Conservation (phyloP, 2,329 filamentous ascomycete species). For the Penicillium vulpinum region DNA sequence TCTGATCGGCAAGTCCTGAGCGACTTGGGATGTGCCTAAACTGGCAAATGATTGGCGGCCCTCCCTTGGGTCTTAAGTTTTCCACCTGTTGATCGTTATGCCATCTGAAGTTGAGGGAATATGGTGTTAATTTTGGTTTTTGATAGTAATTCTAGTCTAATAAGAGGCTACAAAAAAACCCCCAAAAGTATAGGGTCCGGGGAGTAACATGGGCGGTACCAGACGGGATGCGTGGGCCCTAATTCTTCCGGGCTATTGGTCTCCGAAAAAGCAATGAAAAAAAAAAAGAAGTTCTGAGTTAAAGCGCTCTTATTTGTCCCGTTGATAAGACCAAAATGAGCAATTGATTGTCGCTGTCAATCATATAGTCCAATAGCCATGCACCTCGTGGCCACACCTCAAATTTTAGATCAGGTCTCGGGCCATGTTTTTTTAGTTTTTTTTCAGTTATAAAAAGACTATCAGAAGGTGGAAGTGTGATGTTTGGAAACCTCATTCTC, state of each 20-base stretch:
- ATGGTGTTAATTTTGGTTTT: too few relatives aligned
- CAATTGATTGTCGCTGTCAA: conserved; percentile 28
- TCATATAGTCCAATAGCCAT: conserved; percentile 21
- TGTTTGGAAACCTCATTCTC: too few relatives aligned
- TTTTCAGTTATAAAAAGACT: too few relatives aligned
- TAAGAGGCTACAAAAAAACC: too few relatives aligned
- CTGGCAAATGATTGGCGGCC: conserved; percentile 18
- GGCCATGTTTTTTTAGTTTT: too few relatives aligned
- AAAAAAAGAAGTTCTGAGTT: background rate
- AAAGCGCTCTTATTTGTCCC: conserved; percentile 11
- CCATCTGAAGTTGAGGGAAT: background rate
- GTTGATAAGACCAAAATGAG: conserved; percentile 25
- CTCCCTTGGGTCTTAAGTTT: conserved; percentile 4
- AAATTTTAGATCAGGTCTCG: conserved; percentile 3
- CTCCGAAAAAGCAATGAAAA: background rate
- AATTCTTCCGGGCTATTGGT: background rate
- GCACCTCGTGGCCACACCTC: conserved; percentile 24
- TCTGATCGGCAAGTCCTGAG: conserved; percentile 21
- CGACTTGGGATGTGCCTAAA: conserved; percentile 14
- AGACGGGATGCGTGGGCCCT: conserved; percentile 1
- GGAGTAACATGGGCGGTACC: background rate
- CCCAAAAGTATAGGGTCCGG: background rate
- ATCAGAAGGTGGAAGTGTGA: too few relatives aligned
- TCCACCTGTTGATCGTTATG: conserved; percentile 20
- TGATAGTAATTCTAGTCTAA: too few relatives aligned